phyloP scores from a whole-genome alignment of 2,329 filamentous ascomycete species.

The Diaporthe helianthi region DNA sequence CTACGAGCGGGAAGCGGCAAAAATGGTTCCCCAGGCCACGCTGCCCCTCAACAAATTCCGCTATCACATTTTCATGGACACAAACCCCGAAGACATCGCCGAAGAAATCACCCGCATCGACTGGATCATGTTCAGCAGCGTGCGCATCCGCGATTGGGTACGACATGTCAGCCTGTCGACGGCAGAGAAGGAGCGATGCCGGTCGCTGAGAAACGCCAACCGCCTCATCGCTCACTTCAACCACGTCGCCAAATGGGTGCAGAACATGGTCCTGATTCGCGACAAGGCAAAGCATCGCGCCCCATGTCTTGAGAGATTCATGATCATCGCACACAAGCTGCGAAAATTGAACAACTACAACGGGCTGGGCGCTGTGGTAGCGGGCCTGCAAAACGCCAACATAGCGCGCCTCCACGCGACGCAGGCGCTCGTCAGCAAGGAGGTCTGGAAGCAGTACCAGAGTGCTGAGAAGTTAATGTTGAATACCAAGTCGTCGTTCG shows the following conservation, averaged over 20 bases:
- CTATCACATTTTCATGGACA: conserved; percentile 90
- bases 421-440: conserved; percentile 73
- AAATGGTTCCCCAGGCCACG: conserved; percentile 72
- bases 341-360: conserved; percentile 97
- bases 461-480: conserved; percentile 91
- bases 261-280: conserved; percentile 83
- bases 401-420: conserved; percentile 86
- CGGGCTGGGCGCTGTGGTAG: conserved; percentile 89
- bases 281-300: conserved; percentile 97
- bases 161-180: conserved; percentile 83
- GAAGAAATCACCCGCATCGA: conserved; percentile 94
- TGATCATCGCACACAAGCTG: conserved; percentile 85
- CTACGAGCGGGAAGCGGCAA: conserved; percentile 79
- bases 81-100: conserved; percentile 83
- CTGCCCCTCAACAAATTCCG: conserved; percentile 81
- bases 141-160: conserved; percentile 89
- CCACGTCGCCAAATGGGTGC: conserved; percentile 81
- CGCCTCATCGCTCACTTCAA: conserved; percentile 95
- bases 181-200: conserved; percentile 76
- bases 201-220: conserved; percentile 83
- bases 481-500: conserved; percentile 88
- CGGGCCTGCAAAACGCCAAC: conserved; percentile 87
- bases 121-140: conserved; percentile 97
- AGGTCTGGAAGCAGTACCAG: conserved; percentile 83
- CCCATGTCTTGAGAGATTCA: conserved; percentile 92